Evolutionary conservation across 805 yeast species (phyloP).

Genomic region (Yarrowia osloensis): DNA sequence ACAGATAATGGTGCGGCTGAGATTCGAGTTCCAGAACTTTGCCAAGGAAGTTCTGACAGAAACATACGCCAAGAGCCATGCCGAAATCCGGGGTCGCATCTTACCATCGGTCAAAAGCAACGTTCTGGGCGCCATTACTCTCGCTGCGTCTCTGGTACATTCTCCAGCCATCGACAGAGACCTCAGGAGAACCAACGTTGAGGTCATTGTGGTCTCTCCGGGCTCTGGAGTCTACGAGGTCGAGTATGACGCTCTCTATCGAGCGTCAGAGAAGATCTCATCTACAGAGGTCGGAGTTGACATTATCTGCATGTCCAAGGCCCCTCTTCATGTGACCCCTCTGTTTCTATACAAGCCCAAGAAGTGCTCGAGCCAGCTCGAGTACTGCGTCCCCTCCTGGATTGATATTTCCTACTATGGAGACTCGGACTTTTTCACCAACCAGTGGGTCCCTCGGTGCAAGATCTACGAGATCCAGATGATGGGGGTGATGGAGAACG

Average conservation of each 20-base stretch:
- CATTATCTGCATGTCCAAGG: slow-evolving; percentile 81
- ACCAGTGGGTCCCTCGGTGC: slow-evolving; percentile 87
- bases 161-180: slow-evolving; percentile 84
- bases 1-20: slow-evolving; percentile 81
- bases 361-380: slow-evolving; percentile 33
- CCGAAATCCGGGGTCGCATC: slow-evolving; percentile 60
- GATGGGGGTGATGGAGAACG: slow-evolving; percentile 98
- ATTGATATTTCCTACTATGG: slow-evolving; percentile 90
- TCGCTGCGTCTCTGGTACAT: slow-evolving; percentile 74
- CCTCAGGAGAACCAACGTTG: slow-evolving; percentile 86
- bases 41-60: slow-evolving; percentile 68
- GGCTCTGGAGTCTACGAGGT: slow-evolving; percentile 95
- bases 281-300: slow-evolving; percentile 86
- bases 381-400: slow-evolving; percentile 90
- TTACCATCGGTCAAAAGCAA: slow-evolving; percentile 90
- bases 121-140: slow-evolving; percentile 78
- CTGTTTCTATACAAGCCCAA: slow-evolving; percentile 60
- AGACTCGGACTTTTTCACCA: slow-evolving; percentile 49
- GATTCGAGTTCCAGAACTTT: slow-evolving; percentile 82
- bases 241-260: slow-evolving; percentile 70
- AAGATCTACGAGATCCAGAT: slow-evolving; percentile 93
- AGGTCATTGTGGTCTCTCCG: slow-evolving; percentile 82
- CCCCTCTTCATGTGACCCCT: slow-evolving; percentile 92
- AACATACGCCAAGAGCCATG: slow-evolving; percentile 41
- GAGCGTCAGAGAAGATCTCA: slow-evolving; percentile 73